Evolutionary conservation across 1,284 basidiomycete genomes (phyloP), one percentile per base, ranked within the genome.

Genomic region (Moesziomyces globuligerus): DNA sequence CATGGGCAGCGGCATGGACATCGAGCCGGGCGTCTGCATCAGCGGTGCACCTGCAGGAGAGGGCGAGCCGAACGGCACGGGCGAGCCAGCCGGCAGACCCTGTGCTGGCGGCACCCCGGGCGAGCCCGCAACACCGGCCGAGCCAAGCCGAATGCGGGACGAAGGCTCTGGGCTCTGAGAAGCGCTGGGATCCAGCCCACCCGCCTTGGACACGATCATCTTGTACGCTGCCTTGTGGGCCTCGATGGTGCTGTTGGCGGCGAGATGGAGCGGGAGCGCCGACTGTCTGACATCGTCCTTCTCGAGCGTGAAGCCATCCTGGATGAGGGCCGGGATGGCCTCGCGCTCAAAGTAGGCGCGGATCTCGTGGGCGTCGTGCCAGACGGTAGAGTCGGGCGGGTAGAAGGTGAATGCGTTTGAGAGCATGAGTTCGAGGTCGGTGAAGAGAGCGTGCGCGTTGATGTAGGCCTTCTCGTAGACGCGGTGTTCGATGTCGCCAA

Each of bases 401-500:
- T 80, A 79, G 62, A 69, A 82, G 39, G 66, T 67, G 54, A 79
- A 62, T 11, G 80, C 80, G 50, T 82, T 82, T 68, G 69, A 67
- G 43, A 80, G 70, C 79, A 82, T 82, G 24, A 66, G 62, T 43
- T 71, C 57, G 29, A 82, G 49, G 36, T 80, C 79, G 21, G 46
- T 34, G 45, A 80, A 68, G 17, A 80, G 65, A 7, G 74, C 74
- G 38, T 79, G 49, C 0, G 77, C 67, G 36, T 75, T 80, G 48
- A 74, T 66, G 64, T 81, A 82, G 36, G 34, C 51, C 38, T 76
- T 80, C 17, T 55, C 48, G n/a, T 51, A 56, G 23, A 77, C 64
- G 24, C 64, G 51, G n/a, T 55, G 57, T 24, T 80, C 72, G 24
- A 82, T 79, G 43, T 76, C 72, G 1, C 51, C 47, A n/a, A 82